These are phyloP conservation scores for Nannochloropsis salina DNA, from an alignment of 108 stramenopile species.

Conservation along the genomic window DNA sequence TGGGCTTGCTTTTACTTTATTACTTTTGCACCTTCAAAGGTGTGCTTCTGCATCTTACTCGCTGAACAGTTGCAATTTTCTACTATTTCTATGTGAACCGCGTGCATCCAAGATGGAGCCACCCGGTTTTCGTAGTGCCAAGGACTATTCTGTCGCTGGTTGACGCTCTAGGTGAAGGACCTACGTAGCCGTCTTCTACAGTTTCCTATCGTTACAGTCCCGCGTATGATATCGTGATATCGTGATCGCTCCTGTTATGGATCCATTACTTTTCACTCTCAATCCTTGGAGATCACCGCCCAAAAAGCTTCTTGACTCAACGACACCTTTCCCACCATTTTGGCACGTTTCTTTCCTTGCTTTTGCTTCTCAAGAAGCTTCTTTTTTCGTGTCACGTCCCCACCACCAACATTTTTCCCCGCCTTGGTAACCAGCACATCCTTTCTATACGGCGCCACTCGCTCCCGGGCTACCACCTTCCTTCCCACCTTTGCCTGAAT, in stretches of 20 bases:
- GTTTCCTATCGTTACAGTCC: no score
- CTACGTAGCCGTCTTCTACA: no score
- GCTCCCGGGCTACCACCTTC: slow-evolving; percentile 51
- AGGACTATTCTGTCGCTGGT: no score
- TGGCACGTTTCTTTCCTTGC: slow-evolving; percentile 86
- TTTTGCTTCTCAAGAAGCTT: slow-evolving; percentile 98
- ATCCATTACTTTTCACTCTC: not conserved
- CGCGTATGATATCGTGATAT: no score
- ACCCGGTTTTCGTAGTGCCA: no score
- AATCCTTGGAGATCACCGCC: slow-evolving; percentile 65
- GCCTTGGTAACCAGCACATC: slow-evolving; percentile 80
- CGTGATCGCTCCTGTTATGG: not conserved
- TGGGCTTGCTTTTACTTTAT: no score
- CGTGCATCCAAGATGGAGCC: no score
- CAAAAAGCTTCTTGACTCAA: slow-evolving; percentile 94
- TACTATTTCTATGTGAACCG: no score
- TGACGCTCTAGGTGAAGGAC: no score
- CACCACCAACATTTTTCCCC: slow-evolving; percentile 93
- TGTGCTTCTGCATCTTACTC: no score
- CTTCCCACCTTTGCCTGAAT: slow-evolving; percentile 88
- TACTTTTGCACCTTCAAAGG: no score
- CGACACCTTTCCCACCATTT: slow-evolving; percentile 76
- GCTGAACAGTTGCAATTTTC: no score
- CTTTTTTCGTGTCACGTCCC: slow-evolving; percentile 89
- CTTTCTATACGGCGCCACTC: slow-evolving; percentile 74